Conservation (phyloP, 768 basidiomycete species). For the Rhodosporidiobolus sp. region DNA sequence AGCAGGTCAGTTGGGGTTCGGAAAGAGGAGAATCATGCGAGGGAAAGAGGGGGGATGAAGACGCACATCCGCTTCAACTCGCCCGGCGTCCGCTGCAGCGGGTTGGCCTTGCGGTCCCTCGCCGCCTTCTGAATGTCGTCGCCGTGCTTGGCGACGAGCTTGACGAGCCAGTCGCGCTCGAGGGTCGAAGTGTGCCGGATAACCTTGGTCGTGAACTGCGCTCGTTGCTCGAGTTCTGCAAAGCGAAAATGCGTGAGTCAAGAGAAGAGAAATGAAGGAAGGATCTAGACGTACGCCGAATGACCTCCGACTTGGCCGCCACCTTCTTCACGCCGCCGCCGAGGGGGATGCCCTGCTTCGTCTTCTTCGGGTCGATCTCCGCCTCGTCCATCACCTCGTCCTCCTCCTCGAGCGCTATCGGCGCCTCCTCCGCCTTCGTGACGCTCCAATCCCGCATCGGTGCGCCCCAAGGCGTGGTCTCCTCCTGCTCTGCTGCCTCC, state of each 20-base stretch:
- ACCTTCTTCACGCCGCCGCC: conserved; percentile 5
- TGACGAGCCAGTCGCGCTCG: conserved; percentile 65
- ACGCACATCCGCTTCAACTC: conserved; percentile 54
- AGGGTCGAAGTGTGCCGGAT: conserved; percentile 64
- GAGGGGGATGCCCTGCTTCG: conserved; percentile 37
- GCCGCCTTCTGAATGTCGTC: conserved; percentile 72
- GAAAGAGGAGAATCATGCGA: not conserved
- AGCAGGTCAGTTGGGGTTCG: not conserved
- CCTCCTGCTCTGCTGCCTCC: conserved; percentile 14
- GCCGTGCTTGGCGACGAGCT: conserved; percentile 68
- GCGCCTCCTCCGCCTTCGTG: not conserved
- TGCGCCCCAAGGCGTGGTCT: conserved; percentile 32
- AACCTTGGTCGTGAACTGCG: conserved; percentile 19
- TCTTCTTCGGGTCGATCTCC: conserved; percentile 5
- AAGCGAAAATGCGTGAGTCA: not conserved
- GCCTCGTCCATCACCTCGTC: conserved; percentile 11
- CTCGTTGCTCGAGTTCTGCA: conserved; percentile 31
- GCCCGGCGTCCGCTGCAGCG: conserved; percentile 77
- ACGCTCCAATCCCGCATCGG: conserved; percentile 32
- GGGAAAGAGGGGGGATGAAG: not conserved
- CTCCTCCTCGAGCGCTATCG: not conserved
- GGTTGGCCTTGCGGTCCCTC: conserved; percentile 71
- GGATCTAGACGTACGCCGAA: conserved; percentile 18
- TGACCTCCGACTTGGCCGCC: conserved; percentile 35
- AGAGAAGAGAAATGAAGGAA: too few species aligned